A percentile compares a stretch with the other conserved stretches of the same genome.
Evolutionary conservation across 768 basidiomycete genomes (phyloP).

Genomic region (Panellus pusillus): DNA sequence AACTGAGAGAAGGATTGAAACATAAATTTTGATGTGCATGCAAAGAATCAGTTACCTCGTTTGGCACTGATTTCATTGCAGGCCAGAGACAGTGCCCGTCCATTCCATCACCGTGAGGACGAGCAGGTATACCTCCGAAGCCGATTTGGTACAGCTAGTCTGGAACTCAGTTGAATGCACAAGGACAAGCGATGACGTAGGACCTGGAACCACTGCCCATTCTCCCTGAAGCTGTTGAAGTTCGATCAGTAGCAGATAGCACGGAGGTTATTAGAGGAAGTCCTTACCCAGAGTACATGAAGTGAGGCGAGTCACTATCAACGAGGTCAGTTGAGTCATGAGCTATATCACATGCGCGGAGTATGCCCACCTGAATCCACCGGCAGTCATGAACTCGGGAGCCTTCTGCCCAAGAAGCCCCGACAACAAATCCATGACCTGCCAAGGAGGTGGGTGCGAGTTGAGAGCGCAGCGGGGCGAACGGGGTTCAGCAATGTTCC

Average conservation of each 20-base stretch:
- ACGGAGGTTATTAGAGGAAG: background rate
- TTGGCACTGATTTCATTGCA: slow-evolving; percentile 21
- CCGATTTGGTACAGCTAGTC: background rate
- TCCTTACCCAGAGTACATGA: slow-evolving; percentile 17
- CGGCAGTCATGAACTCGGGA: slow-evolving; percentile 19
- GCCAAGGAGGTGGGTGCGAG: slow-evolving; percentile 22
- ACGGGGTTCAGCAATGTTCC: slow-evolving; percentile 22
- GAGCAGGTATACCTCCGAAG: slow-evolving; percentile 22
- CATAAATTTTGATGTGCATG: background rate
- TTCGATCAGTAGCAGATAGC: background rate
- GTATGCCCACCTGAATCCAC: slow-evolving; percentile 10
- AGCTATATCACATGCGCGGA: no score
- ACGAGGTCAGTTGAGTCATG: no score
- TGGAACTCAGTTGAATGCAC: background rate
- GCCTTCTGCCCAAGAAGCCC: slow-evolving; percentile 16
- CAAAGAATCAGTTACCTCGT: background rate
- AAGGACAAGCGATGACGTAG: slow-evolving; percentile 5
- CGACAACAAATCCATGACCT: slow-evolving; percentile 20
- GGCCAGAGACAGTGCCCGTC: slow-evolving; percentile 19
- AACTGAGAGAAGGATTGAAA: background rate
- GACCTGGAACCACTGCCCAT: slow-evolving; percentile 20
- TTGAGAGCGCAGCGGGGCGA: slow-evolving; percentile 21
- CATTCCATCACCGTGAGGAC: slow-evolving; percentile 20
- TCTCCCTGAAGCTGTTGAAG: slow-evolving; percentile 8
- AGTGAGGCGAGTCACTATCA: slow-evolving; percentile 17